phyloP scores from a whole-genome alignment of 192 early-diverging fungal species.

The Backusella parvicylindrica region DNA sequence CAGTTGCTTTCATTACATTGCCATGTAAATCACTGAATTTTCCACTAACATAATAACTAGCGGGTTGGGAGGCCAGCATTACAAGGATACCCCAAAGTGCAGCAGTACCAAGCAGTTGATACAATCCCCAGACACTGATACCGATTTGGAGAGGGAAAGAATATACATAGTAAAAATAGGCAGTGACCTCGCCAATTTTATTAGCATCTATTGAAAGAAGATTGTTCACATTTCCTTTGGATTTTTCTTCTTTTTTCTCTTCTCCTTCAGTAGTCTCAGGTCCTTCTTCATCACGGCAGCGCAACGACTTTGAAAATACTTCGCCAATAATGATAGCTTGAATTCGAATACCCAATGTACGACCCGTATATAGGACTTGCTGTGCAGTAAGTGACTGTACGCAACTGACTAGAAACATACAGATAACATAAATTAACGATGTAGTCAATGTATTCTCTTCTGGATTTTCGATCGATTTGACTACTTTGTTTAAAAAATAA shows the following conservation, averaged over 20 bases:
- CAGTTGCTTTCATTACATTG: slow-evolving; percentile 52
- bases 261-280: background rate
- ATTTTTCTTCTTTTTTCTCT: slow-evolving; percentile 20
- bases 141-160: slow-evolving; percentile 60
- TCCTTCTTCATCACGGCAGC: slow-evolving; percentile 28
- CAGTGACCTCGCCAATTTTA: slow-evolving; percentile 44
- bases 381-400: slow-evolving; percentile 44
- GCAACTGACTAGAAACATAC: slow-evolving; percentile 45
- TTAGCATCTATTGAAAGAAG: slow-evolving; percentile 60
- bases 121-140: slow-evolving; percentile 65
- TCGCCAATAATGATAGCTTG: slow-evolving; percentile 39
- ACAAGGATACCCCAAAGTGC: slow-evolving; percentile 74
- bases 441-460: slow-evolving; percentile 8
- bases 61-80: slow-evolving; percentile 61
- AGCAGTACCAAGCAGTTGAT: slow-evolving; percentile 72
- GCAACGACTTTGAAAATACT: slow-evolving; percentile 30
- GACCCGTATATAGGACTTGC: slow-evolving; percentile 59
- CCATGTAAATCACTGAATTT: slow-evolving; percentile 44
- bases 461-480: slow-evolving; percentile 42
- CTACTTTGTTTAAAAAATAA: slow-evolving; percentile 55
- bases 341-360: slow-evolving; percentile 54
- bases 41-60: slow-evolving; percentile 45
- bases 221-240: slow-evolving; percentile 55
- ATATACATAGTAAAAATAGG: slow-evolving; percentile 59
- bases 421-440: slow-evolving; percentile 56